phyloP scores from a whole-genome alignment of 2,329 filamentous ascomycete species.

The Raffaelea albimanens region DNA sequence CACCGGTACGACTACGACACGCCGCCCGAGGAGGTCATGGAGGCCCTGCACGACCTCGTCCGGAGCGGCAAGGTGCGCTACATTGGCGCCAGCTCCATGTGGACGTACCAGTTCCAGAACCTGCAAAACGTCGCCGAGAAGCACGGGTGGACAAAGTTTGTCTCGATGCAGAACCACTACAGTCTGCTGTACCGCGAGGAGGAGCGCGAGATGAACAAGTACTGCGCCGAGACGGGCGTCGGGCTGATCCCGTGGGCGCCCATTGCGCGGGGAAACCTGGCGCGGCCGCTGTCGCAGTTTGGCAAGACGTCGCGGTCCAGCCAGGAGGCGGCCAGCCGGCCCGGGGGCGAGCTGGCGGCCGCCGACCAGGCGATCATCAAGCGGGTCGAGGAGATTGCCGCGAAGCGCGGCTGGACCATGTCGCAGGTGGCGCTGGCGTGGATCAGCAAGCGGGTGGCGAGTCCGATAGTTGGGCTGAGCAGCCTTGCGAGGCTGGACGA shows the following conservation, averaged over 20 bases:
- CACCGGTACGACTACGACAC: constrained; percentile 48
- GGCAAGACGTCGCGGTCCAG: constrained; percentile 17
- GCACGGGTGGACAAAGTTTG: constrained; percentile 50
- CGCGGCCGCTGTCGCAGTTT: constrained; percentile 19
- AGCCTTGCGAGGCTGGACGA: constrained; percentile 50
- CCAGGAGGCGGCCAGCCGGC: constrained; percentile 6
- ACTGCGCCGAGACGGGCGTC: constrained; percentile 30
- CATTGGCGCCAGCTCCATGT: constrained; percentile 43
- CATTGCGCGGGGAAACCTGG: constrained; percentile 27
- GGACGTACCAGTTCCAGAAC: constrained; percentile 40
- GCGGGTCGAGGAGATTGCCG: constrained; percentile 10
- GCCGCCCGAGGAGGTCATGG: constrained; percentile 52
- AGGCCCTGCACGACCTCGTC: constrained; percentile 50
- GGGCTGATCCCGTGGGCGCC: constrained; percentile 32
- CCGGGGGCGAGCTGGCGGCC: constrained; percentile 9
- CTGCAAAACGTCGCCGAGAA: constrained; percentile 48
- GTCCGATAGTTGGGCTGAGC: constrained; percentile 52
- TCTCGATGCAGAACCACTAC: constrained; percentile 54
- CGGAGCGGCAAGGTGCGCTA: constrained; percentile 48
- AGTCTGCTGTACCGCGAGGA: constrained; percentile 58
- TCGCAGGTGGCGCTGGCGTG: constrained; percentile 53
- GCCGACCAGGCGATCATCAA: constrained; percentile 11
- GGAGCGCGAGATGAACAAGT: constrained; percentile 34
- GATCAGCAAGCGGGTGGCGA: constrained; percentile 42
- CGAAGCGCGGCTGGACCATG: constrained; percentile 9